Percentiles rank a stretch among this genome's conserved stretches.
phyloP scores from a whole-genome alignment of 2,329 filamentous ascomycete genomes.

The Bertia moriformis region DNA sequence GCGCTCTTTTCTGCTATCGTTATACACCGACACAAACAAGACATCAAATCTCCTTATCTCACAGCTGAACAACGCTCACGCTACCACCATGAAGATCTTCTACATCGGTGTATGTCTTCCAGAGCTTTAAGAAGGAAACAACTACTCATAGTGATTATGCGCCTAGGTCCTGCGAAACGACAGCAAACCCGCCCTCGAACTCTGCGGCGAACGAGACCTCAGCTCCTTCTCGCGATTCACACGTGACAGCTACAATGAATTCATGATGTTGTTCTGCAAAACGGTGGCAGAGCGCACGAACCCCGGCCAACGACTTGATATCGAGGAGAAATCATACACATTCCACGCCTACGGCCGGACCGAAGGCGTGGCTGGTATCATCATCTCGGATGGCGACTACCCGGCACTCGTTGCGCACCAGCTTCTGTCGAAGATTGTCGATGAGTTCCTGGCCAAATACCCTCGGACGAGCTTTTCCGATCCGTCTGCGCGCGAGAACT shows the following conservation, averaged over 20 bases:
- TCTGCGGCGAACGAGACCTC: constrained; percentile 65
- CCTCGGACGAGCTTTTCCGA: constrained; percentile 54
- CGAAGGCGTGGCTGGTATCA: constrained; percentile 61
- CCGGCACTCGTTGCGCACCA: constrained; percentile 70
- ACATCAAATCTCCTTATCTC: no score
- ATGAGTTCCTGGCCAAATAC: constrained; percentile 71
- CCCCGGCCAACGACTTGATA: constrained; percentile 69
- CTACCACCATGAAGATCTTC: constrained; percentile 63
- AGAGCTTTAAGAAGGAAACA: constrained; percentile 7
- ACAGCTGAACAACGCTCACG: constrained; percentile 4
- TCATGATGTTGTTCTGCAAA: constrained; percentile 71
- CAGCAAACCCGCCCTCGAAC: constrained; percentile 59
- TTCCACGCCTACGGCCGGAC: constrained; percentile 68
- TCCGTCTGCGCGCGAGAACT: constrained; percentile 19
- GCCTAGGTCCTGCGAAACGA: constrained; percentile 69
- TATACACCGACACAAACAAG: no score
- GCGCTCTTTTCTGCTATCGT: no score
- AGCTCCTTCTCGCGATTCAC: constrained; percentile 71
- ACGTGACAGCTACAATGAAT: constrained; percentile 19
- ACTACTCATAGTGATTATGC: constrained; percentile 1
- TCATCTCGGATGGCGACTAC: constrained; percentile 66
- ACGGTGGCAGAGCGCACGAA: constrained; percentile 78
- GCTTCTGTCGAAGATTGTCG: constrained; percentile 70
- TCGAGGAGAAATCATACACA: constrained; percentile 68
- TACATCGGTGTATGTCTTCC: constrained; percentile 63